These are phyloP conservation scores for Candida ulmi DNA, from an alignment of 805 yeast species.

Conservation along the genomic window DNA sequence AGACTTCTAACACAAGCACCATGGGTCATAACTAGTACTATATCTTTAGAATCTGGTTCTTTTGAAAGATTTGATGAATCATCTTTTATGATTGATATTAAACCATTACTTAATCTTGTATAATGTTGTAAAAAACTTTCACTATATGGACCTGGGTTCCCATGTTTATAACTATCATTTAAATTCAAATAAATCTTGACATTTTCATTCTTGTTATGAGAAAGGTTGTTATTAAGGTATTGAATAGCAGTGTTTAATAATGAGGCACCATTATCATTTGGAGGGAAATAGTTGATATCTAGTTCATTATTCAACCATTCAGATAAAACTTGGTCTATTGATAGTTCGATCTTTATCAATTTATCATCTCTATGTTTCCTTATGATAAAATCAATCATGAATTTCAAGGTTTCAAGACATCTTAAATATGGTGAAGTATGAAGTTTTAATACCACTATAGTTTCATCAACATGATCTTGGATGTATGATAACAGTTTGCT, in stretches of 20 bases:
- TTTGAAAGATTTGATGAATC: constrained; percentile 21
- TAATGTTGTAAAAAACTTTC: constrained; percentile 34
- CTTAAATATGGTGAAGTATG: constrained; percentile 41
- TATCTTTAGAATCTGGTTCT: constrained; percentile 24
- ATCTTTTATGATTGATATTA: constrained; percentile 28
- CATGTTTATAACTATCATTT: constrained; percentile 29
- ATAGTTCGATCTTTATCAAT: constrained; percentile 19
- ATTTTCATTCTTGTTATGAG: constrained; percentile 12
- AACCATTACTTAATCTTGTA: constrained; percentile 28
- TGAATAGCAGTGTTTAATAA: constrained; percentile 33
- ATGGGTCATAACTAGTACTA: constrained; percentile 33
- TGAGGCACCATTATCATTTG: constrained; percentile 39
- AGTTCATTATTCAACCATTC: constrained; percentile 40
- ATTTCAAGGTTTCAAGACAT: constrained; percentile 35
- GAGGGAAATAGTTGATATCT: constrained; percentile 34
- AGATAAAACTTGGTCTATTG: constrained; percentile 35
- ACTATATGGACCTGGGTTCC: constrained; percentile 39
- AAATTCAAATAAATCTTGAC: constrained; percentile 27
- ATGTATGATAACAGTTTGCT: constrained; percentile 18
- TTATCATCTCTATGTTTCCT: constrained; percentile 12
- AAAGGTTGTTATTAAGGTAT: constrained; percentile 26
- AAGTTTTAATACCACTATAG: constrained; percentile 13
- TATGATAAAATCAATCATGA: constrained; percentile 17
- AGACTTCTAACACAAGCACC: constrained; percentile 39
- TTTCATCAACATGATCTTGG: constrained; percentile 11